Evolutionary conservation across 352 stramenopile species (phyloP).

Genomic region (Globisporangium rhizosaccharum): DNA sequence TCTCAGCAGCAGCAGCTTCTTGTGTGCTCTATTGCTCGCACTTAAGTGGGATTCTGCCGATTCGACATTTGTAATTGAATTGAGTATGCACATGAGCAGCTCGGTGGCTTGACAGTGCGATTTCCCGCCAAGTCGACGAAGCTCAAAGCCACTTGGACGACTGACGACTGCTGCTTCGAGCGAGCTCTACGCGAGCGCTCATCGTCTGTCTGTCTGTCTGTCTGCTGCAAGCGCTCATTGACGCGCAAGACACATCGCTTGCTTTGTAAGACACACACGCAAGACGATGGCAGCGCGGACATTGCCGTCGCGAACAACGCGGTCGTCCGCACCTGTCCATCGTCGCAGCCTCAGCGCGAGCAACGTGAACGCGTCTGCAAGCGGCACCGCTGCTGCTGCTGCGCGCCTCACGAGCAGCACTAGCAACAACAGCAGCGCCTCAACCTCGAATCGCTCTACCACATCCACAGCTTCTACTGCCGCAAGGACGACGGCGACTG

Average conservation of each 20-base stretch:
- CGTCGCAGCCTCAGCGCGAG: conserved; percentile 9
- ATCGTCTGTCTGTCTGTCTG: background rate
- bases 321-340: conserved; percentile 1
- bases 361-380: conserved; percentile 1
- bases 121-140: background rate
- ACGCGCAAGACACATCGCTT: background rate
- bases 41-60: background rate
- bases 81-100: background rate
- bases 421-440: background rate
- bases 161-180: background rate
- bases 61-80: background rate
- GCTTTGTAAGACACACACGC: background rate
- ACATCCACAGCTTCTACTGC: background rate
- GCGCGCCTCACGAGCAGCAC: too few species aligned
- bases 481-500: background rate
- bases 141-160: background rate
- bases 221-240: background rate
- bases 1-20: too few species aligned
- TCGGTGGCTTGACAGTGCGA: background rate
- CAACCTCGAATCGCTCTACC: background rate
- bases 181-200: background rate
- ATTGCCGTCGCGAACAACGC: conserved; percentile 1
- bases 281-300: conserved; percentile 7
- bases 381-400: background rate
- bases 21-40: too few species aligned